phyloP scores from a whole-genome alignment of 805 yeast species.

The Saturnispora sekii region DNA sequence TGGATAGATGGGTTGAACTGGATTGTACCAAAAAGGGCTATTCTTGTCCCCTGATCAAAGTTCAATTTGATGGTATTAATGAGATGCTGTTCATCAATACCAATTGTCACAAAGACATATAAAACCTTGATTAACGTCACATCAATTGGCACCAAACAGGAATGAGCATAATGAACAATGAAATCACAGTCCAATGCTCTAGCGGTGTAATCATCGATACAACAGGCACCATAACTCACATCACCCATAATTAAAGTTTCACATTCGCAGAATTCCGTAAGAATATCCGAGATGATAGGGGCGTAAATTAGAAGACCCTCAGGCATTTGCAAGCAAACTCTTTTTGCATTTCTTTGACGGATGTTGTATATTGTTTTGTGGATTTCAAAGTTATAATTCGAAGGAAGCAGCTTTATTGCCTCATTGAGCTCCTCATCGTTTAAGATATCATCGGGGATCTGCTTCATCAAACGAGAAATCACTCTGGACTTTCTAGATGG shows the following conservation, averaged over 20 bases:
- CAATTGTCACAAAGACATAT: constrained; percentile 92
- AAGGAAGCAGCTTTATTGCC: constrained; percentile 73
- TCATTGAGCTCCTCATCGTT: constrained; percentile 74
- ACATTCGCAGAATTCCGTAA: constrained; percentile 81
- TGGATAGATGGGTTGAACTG: constrained; percentile 95
- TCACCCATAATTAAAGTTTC: constrained; percentile 97
- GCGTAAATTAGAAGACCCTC: constrained; percentile 90
- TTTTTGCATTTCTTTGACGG: constrained; percentile 56
- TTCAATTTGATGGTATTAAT: constrained; percentile 66
- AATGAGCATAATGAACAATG: constrained; percentile 93
- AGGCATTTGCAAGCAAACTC: constrained; percentile 96
- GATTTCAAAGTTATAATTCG: constrained; percentile 90
- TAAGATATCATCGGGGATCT: constrained; percentile 79
- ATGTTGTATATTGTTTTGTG: constrained; percentile 96
- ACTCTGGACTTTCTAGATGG: constrained; percentile 23
- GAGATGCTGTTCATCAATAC: constrained; percentile 75
- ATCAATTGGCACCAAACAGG: constrained; percentile 93
- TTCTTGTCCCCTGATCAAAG: constrained; percentile 49
- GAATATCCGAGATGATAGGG: constrained; percentile 78
- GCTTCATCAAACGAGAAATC: constrained; percentile 62
- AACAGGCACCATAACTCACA: constrained; percentile 97
- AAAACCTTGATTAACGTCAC: constrained; percentile 82
- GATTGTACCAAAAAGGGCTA: constrained; percentile 91
- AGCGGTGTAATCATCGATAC: constrained; percentile 95
- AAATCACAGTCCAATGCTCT: constrained; percentile 88